Base-by-base conservation (phyloP, 1,284 basidiomycete species). In the Papiliotrema fonsecae region DNA sequence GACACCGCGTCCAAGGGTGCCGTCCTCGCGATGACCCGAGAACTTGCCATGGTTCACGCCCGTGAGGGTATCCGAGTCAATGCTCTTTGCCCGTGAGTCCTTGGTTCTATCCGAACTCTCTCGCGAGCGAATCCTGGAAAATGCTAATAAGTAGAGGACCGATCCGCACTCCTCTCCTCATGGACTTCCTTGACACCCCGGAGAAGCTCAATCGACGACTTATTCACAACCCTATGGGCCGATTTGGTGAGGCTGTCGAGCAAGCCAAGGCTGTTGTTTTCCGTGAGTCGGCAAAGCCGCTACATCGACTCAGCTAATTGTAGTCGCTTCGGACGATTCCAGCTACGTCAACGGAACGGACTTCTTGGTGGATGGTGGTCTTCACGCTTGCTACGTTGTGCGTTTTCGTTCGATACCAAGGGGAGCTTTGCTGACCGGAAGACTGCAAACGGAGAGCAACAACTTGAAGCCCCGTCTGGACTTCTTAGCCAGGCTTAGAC, bases 161-260 rank as follows among this genome's bases (percentile, higher is more conserved):
- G 39, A 79, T 96, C 55, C 88, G 87, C 73, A 94, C 91, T 22
- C 90, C 92, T 31, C 81, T 97, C 28, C 79, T 98, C 27, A 98
- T 98, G 93, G 86, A 97, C 73, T 97, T 93, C 80, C 81, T 98
- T 64, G 83, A 97, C 76, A 97, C 94, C n/a, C 79, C 86, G 37
- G 93, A 98, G 79, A 97, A 97, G 78, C 83, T 87, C 56, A 83
- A 96, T 54, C 83, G 93, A 41, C 81, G 94, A 45, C 70, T 97
- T 67, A 83, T 90, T 24, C 93, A 97, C 70, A 81, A 94, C 26
- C 94, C 94, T 2, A 90, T 97, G 87, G 94, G 94, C 51, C 81
- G 93, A 51, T 97, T 97, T 71, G 93, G 93, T 45, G 91, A 97
- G 77, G 93, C 93, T 0, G 79, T 97, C 58, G 93, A 97, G 73